Conservation (phyloP, 2,329 filamentous ascomycete genomes). For the Fusarium sp. region DNA sequence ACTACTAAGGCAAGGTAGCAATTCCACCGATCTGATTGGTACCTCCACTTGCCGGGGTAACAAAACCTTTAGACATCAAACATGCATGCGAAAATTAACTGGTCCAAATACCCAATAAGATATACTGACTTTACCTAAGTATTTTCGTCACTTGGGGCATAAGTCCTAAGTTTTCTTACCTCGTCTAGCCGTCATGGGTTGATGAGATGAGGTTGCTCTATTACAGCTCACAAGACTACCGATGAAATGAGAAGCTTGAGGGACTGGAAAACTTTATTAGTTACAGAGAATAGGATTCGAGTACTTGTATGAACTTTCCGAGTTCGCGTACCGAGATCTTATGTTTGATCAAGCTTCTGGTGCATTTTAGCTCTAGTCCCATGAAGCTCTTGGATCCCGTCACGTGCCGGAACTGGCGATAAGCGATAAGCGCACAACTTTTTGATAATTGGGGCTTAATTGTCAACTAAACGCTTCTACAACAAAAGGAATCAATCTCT, state of each 20-base stretch:
- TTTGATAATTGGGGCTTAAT: slow-evolving; percentile 33
- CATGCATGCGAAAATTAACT: neutral
- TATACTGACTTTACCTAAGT: neutral
- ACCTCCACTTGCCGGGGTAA: slow-evolving; percentile 26
- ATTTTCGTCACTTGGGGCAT: neutral
- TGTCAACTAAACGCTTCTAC: slow-evolving; percentile 14
- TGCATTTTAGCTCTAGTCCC: neutral
- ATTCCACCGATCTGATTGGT: slow-evolving; percentile 17
- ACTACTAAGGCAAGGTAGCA: neutral
- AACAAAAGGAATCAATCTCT: slow-evolving; percentile 38
- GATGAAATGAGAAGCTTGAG: neutral
- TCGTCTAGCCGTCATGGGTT: neutral
- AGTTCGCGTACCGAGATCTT: neutral
- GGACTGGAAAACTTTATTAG: neutral
- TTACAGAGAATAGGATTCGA: neutral
- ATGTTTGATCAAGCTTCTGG: neutral
- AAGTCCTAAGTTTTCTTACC: neutral
- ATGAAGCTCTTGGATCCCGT: neutral
- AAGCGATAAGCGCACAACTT: slow-evolving; percentile 39
- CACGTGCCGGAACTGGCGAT: slow-evolving; percentile 14
- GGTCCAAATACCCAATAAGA: neutral
- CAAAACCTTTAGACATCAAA: neutral
- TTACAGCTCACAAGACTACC: neutral
- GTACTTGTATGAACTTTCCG: neutral
- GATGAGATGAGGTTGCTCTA: neutral